Conservation (phyloP, 495 filamentous ascomycete species). For the Mytilinidion resinicola region DNA sequence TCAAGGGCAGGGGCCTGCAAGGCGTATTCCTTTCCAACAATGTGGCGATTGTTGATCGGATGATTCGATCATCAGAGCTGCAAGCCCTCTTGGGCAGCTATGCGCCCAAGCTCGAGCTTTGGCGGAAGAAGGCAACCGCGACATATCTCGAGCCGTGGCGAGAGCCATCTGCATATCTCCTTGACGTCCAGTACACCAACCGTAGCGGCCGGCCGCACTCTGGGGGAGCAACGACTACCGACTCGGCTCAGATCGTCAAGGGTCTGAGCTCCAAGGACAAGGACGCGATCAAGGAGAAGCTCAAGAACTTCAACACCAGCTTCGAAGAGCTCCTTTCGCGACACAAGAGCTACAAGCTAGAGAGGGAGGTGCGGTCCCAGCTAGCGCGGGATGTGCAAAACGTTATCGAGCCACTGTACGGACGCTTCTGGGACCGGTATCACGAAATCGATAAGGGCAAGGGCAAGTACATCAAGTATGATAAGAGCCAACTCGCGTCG, state of each 20-base stretch:
- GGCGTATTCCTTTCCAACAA: constrained; percentile 93
- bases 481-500: constrained; percentile 52
- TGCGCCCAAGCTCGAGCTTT: constrained; percentile 59
- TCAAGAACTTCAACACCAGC: constrained; percentile 78
- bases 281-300: constrained; percentile 94
- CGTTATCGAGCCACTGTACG: constrained; percentile 90
- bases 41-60: constrained; percentile 75
- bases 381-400: constrained; percentile 76
- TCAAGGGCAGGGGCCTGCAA: constrained; percentile 69
- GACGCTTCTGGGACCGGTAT: constrained; percentile 93
- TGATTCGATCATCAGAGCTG: constrained; percentile 77
- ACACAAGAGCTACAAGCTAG: constrained; percentile 74
- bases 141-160: constrained; percentile 85
- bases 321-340: constrained; percentile 81
- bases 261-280: constrained; percentile 79
- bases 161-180: constrained; percentile 73
- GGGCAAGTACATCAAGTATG: constrained; percentile 96
- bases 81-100: constrained; percentile 58
- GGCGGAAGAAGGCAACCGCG: constrained; percentile 77
- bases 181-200: constrained; percentile 90
- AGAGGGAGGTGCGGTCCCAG: constrained; percentile 75
- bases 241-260: constrained; percentile 77
- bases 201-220: constrained; percentile 61
- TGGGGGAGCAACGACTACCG: constrained; percentile 54
- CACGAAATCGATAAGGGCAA: constrained; percentile 95